A percentile compares a stretch with the other conserved stretches of the same genome.
These are phyloP conservation scores for Botrytis galanthina DNA, from an alignment of 2,329 filamentous ascomycete species.

Conservation along the genomic window DNA sequence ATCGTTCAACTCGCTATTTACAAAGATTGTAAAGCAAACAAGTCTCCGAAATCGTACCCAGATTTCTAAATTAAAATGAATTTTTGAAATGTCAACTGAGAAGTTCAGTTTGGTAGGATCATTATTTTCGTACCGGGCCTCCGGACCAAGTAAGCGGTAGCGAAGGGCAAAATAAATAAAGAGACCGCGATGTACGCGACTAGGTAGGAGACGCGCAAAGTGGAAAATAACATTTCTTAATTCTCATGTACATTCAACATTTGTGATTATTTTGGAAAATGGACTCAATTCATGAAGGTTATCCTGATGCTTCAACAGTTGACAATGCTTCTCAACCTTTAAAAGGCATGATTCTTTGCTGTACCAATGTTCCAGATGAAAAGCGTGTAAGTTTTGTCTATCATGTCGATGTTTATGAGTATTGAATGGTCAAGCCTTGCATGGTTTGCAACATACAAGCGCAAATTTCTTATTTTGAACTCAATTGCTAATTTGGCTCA, in stretches of 20 bases:
- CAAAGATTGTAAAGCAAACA: background rate
- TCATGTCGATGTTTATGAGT: background rate
- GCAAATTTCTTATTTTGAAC: background rate
- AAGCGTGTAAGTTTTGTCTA: constrained; percentile 59
- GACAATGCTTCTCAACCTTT: constrained; percentile 46
- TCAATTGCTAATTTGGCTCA: constrained; percentile 10
- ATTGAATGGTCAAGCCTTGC: background rate
- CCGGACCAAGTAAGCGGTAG: constrained; percentile 3
- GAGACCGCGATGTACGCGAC: background rate
- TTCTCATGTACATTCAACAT: constrained; percentile 14
- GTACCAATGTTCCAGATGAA: constrained; percentile 79
- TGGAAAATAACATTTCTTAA: constrained; percentile 11
- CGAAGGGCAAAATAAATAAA: constrained; percentile 13
- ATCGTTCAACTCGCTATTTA: background rate
- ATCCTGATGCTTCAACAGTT: background rate
- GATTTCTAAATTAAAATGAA: background rate
- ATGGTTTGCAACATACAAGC: background rate
- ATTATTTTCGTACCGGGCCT: background rate
- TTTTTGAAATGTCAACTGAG: background rate
- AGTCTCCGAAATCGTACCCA: background rate
- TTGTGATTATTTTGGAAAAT: background rate
- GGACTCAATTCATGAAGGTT: background rate
- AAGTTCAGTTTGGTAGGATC: background rate
- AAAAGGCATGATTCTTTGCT: constrained; percentile 75
- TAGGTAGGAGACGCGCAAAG: constrained; percentile 8